phyloP scores from a whole-genome alignment of 192 early-diverging fungal genomes.

The Paraglomus brasilianum region DNA sequence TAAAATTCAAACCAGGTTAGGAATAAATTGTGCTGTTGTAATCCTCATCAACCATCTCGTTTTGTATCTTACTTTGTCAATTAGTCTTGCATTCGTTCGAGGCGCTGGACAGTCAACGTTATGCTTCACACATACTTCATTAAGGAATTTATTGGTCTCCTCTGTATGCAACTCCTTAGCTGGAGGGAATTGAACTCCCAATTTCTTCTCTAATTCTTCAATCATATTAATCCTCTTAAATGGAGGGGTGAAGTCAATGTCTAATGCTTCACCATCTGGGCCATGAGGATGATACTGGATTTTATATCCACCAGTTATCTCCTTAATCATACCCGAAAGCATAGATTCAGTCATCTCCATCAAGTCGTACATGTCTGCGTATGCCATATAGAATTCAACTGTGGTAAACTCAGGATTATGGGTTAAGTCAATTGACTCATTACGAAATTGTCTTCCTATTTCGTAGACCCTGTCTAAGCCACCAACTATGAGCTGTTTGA shows the following conservation, averaged over 20 bases:
- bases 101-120: constrained; percentile 93
- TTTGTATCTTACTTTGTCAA: constrained; percentile 73
- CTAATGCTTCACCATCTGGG: constrained; percentile 67
- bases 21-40: constrained; percentile 51
- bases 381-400: constrained; percentile 99
- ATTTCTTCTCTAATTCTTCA: constrained; percentile 82
- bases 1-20: constrained; percentile 22
- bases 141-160: constrained; percentile 86
- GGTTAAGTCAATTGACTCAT: constrained; percentile 96
- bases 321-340: constrained; percentile 92
- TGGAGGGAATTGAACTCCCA: constrained; percentile 89
- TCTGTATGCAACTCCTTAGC: constrained; percentile 77
- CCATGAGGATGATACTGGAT: constrained; percentile 94
- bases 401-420: constrained; percentile 99
- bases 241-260: constrained; percentile 96
- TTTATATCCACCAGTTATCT: constrained; percentile 86
- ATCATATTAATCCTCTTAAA: constrained; percentile 96
- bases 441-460: constrained; percentile 99
- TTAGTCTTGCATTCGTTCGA: constrained; percentile 85
- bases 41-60: constrained; percentile 40
- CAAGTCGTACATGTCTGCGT: constrained; percentile 95
- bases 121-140: constrained; percentile 92
- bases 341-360: constrained; percentile 92
- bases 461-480: constrained; percentile 99
- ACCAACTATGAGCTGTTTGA: constrained; percentile 98